Conservation (phyloP, 2,329 filamentous ascomycete species). For the Epichloe typhina region DNA sequence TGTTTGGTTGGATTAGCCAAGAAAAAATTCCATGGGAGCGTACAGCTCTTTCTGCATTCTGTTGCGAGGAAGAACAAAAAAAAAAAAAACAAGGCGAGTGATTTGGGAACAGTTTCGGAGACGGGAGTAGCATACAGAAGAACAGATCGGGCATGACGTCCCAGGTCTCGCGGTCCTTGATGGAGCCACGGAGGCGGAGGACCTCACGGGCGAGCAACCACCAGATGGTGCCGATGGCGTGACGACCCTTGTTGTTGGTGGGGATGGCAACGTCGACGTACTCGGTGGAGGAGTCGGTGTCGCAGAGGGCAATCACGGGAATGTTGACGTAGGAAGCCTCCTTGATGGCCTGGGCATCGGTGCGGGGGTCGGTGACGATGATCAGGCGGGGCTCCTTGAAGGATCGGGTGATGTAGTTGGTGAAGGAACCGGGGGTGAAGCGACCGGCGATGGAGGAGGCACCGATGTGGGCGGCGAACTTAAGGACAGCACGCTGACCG, state of each 20-base stretch:
- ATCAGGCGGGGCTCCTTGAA: slow-evolving; percentile 99
- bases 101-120: background rate
- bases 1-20: slow-evolving; percentile 17
- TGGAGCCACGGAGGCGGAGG: slow-evolving; percentile 93
- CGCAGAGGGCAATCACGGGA: slow-evolving; percentile 96
- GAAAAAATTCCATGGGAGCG: background rate
- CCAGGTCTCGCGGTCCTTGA: slow-evolving; percentile 94
- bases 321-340: slow-evolving; percentile 99
- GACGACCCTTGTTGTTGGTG: slow-evolving; percentile 99
- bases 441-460: slow-evolving; percentile 96
- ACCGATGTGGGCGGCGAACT: slow-evolving; percentile 98
- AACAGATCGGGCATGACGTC: slow-evolving; percentile 99
- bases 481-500: slow-evolving; percentile 97
- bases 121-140: slow-evolving; percentile 57
- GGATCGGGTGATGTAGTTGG: slow-evolving; percentile 99
- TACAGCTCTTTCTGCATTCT: background rate
- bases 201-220: slow-evolving; percentile 99
- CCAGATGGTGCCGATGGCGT: slow-evolving; percentile 97
- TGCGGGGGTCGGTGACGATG: slow-evolving; percentile 98
- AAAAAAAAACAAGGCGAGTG: background rate
- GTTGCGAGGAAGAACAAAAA: background rate
- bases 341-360: slow-evolving; percentile 99
- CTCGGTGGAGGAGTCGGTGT: slow-evolving; percentile 98
- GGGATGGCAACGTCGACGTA: slow-evolving; percentile 99
- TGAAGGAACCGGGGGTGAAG: slow-evolving; percentile 99